Conservation (phyloP, 208 protist species). For the Wallacemonas collosoma region DNA sequence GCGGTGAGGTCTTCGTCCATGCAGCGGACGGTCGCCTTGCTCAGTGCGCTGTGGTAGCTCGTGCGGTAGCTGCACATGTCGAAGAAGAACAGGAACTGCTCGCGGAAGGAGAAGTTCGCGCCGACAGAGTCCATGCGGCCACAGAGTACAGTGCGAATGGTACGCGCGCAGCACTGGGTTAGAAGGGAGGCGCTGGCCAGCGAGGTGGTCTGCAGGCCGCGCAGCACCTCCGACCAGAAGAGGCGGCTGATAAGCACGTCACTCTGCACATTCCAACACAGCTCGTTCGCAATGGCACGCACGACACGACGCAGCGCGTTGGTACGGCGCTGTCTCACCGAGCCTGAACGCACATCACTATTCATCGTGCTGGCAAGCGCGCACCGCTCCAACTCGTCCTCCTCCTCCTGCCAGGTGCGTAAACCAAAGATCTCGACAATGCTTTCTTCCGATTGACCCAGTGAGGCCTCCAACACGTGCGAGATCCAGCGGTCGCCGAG, state of each 20-base stretch:
- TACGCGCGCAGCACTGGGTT: conserved; percentile 30
- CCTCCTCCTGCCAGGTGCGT: conserved; percentile 13
- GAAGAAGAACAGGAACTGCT: conserved; percentile 40
- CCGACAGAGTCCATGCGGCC: conserved; percentile 27
- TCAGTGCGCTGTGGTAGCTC: conserved; percentile 26
- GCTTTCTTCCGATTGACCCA: conserved; percentile 12
- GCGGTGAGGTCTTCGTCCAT: conserved; percentile 46
- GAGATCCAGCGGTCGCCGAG: conserved; percentile 26
- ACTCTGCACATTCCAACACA: conserved; percentile 30
- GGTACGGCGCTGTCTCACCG: not conserved
- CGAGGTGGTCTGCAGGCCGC: conserved; percentile 26
- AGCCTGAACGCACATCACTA: not conserved
- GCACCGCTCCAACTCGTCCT: conserved; percentile 2
- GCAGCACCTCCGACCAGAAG: conserved; percentile 44
- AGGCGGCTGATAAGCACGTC: conserved; percentile 4
- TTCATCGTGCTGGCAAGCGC: not conserved
- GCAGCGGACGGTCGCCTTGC: conserved; percentile 24
- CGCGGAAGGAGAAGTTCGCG: conserved; percentile 33
- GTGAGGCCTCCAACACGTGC: conserved; percentile 20
- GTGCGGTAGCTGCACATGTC: conserved; percentile 13
- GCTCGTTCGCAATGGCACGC: conserved; percentile 14
- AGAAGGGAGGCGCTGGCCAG: conserved; percentile 29
- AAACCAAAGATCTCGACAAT: conserved; percentile 13
- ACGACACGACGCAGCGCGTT: conserved; percentile 8
- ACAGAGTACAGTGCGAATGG: conserved; percentile 31